Evolutionary conservation across 345 rosid genomes (phyloP).

Genomic region (Lepidium sativum): DNA sequence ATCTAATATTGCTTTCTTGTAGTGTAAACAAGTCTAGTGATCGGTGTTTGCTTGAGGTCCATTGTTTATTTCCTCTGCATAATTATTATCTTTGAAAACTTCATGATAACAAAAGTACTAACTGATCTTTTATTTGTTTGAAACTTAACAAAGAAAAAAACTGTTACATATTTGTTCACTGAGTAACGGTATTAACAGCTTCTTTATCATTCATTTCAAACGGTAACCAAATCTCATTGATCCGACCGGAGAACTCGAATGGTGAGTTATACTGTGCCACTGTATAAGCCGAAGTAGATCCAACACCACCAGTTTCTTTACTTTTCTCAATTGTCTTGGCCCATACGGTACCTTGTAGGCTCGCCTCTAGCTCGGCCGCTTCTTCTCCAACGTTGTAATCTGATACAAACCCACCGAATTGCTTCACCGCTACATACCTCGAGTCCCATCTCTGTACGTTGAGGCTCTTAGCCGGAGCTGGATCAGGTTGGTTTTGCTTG

Average conservation of each 20-base stretch:
- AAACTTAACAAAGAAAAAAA: no score
- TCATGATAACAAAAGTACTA: no score
- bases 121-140: no score
- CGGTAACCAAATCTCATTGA: conserved; percentile 74
- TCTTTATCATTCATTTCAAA: conserved; percentile 33
- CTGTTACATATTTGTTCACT: no score
- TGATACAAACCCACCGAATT: conserved; percentile 63
- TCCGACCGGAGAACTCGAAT: conserved; percentile 52
- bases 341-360: conserved; percentile 58
- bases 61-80: no score
- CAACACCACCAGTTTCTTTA: conserved; percentile 17
- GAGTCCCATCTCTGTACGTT: conserved; percentile 51
- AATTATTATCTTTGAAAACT: no score
- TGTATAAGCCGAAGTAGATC: conserved; percentile 34
- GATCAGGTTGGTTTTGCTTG: conserved; percentile 57
- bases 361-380: conserved; percentile 64
- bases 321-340: conserved; percentile 48
- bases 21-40: no score
- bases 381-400: conserved; percentile 52
- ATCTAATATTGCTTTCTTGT: no score
- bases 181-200: no score
- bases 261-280: conserved; percentile 94
- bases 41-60: no score
- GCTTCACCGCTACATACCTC: conserved; percentile 50
- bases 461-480: conserved; percentile 74